These are phyloP conservation scores for Trametes villosa DNA, from an alignment of 768 basidiomycete species.

Conservation along the genomic window DNA sequence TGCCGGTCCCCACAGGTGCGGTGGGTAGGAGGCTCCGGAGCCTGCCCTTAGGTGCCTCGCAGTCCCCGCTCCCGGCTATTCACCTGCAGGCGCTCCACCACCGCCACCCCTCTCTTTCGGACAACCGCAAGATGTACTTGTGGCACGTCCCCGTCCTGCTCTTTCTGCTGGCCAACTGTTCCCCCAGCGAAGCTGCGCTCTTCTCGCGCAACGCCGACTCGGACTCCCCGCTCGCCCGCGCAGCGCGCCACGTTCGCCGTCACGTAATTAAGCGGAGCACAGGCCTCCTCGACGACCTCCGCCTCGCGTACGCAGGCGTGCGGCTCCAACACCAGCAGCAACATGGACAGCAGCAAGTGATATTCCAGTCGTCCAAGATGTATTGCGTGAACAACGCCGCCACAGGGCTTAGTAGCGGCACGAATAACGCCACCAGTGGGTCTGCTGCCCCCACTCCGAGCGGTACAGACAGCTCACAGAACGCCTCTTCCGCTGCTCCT, in stretches of 20 bases:
- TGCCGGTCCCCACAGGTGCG: too few relatives aligned
- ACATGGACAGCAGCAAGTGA: constrained; percentile 7
- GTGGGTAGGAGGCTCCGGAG: too few relatives aligned
- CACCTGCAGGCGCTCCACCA: not conserved
- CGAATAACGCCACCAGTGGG: constrained; percentile 23
- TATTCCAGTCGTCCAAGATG: constrained; percentile 18
- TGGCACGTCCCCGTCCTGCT: constrained; percentile 35
- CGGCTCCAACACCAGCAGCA: constrained; percentile 37
- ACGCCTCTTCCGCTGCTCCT: constrained; percentile 5
- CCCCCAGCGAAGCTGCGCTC: constrained; percentile 33
- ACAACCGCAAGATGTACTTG: constrained; percentile 30
- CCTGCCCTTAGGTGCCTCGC: too few relatives aligned
- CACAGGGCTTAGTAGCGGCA: constrained; percentile 9
- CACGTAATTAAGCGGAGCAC: constrained; percentile 62
- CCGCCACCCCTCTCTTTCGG: constrained; percentile 6
- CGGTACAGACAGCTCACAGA: constrained; percentile 7
- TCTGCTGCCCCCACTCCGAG: constrained; percentile 40
- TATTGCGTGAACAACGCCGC: constrained; percentile 27
- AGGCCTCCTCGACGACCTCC: constrained; percentile 68
- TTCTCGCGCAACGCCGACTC: constrained; percentile 31
- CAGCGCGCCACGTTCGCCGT: constrained; percentile 53
- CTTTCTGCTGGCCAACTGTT: constrained; percentile 36
- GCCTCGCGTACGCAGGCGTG: constrained; percentile 62
- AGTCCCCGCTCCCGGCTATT: too few relatives aligned
- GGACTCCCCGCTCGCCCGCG: constrained; percentile 46